phyloP scores from a whole-genome alignment of 2,329 filamentous ascomycete species.

The Claviceps lovelessii region DNA sequence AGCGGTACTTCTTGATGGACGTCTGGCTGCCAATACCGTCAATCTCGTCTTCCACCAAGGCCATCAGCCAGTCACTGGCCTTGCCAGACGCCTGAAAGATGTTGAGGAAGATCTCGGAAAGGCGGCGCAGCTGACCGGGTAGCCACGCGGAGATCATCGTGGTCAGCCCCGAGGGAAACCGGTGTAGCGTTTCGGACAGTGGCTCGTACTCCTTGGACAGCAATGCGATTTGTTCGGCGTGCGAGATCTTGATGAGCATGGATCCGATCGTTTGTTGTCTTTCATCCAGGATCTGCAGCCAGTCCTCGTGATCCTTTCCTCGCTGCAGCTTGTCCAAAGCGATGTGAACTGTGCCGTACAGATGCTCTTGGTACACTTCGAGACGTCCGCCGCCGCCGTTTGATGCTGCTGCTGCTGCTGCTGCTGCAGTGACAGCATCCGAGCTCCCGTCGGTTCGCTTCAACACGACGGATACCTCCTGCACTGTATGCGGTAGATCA shows the following conservation, averaged over 20 bases:
- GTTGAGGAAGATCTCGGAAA: constrained; percentile 78
- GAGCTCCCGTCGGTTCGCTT: constrained; percentile 46
- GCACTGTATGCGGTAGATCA: constrained; percentile 56
- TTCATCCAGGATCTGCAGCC: constrained; percentile 70
- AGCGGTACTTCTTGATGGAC: constrained; percentile 57
- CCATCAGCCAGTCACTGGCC: constrained; percentile 79
- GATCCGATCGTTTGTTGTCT: constrained; percentile 65
- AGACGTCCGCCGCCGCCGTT: not conserved
- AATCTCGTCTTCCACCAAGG: constrained; percentile 90
- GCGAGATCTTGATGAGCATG: constrained; percentile 66
- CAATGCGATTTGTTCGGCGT: constrained; percentile 82
- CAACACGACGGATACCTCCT: constrained; percentile 55
- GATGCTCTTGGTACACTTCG: constrained; percentile 25
- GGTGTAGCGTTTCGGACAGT: constrained; percentile 69
- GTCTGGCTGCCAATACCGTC: constrained; percentile 79
- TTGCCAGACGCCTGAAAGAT: constrained; percentile 88
- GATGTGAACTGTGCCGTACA: constrained; percentile 66
- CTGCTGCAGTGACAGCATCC: constrained; percentile 28
- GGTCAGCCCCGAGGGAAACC: constrained; percentile 71
- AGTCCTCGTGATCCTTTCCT: constrained; percentile 69
- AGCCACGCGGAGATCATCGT: constrained; percentile 69
- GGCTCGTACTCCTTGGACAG: constrained; percentile 73
- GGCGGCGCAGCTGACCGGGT: constrained; percentile 59
- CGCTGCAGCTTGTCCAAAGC: constrained; percentile 64
- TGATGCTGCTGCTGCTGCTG: constrained; percentile 14